phyloP scores from a whole-genome alignment of 352 stramenopile species.

The Pythium biforme region DNA sequence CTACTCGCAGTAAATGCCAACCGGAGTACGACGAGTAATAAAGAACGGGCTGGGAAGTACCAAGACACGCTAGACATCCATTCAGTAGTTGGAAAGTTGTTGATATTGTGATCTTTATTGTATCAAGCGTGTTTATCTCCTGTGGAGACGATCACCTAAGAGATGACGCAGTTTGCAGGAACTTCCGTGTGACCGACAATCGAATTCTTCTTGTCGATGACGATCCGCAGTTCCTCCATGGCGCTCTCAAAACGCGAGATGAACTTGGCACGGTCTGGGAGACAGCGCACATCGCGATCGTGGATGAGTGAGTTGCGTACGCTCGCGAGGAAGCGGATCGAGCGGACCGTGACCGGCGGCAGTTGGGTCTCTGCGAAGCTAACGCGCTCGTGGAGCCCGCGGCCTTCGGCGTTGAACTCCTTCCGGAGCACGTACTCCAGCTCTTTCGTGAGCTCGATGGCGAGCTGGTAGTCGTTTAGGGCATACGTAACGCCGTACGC shows the following conservation, averaged over 20 bases:
- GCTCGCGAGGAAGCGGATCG: conserved; percentile 80
- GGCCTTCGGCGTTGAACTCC: conserved; percentile 64
- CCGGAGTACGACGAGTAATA: neutral
- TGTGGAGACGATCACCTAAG: conserved; percentile 26
- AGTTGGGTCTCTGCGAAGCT: conserved; percentile 45
- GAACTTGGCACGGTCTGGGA: conserved; percentile 63
- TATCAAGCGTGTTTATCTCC: neutral
- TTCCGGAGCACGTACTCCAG: conserved; percentile 65
- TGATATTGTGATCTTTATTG: neutral
- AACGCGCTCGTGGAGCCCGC: conserved; percentile 75
- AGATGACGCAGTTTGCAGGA: conserved; percentile 24
- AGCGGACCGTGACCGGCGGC: conserved; percentile 46
- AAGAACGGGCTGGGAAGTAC: neutral
- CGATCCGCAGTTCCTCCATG: conserved; percentile 57
- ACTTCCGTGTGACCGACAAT: neutral
- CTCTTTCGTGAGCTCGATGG: conserved; percentile 81
- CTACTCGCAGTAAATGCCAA: conserved; percentile 19
- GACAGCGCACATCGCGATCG: conserved; percentile 53
- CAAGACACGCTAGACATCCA: no score
- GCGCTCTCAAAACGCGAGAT: conserved; percentile 59
- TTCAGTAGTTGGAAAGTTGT: neutral
- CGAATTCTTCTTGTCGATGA: conserved; percentile 53
- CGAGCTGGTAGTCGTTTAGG: conserved; percentile 79
- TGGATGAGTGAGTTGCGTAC: conserved; percentile 83
- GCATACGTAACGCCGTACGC: conserved; percentile 35